These are phyloP conservation scores for Athelia sp. DNA, from an alignment of 1,284 basidiomycete genomes.

Conservation along the genomic window DNA sequence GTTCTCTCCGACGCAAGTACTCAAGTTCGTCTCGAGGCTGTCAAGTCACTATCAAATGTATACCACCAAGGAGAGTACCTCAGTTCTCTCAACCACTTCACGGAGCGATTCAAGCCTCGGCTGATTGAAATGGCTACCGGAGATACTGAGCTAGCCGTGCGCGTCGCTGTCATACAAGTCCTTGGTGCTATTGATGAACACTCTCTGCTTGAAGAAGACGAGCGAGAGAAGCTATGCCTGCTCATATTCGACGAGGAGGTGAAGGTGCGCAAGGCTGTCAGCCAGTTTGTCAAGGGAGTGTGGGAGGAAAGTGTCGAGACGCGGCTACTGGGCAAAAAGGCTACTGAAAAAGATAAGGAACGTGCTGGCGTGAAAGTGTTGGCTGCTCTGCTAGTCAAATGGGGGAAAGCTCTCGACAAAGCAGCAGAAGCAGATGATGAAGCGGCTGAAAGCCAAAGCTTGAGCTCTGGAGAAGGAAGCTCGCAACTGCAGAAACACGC, in stretches of 20 bases:
- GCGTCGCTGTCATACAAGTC: constrained; percentile 82
- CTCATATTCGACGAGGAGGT: constrained; percentile 87
- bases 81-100: constrained; percentile 80
- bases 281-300: constrained; percentile 74
- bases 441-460: constrained; percentile 28
- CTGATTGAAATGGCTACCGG: constrained; percentile 90
- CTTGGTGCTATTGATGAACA: constrained; percentile 79
- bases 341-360: constrained; percentile 44
- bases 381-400: constrained; percentile 59
- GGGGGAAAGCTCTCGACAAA: constrained; percentile 54
- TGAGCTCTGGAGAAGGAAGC: constrained; percentile 23
- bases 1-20: constrained; percentile 84
- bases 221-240: constrained; percentile 76
- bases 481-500: constrained; percentile 24
- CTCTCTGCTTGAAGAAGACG: constrained; percentile 84
- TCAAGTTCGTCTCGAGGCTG: constrained; percentile 84
- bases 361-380: constrained; percentile 61
- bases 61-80: constrained; percentile 79
- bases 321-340: constrained; percentile 39
- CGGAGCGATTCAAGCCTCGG: constrained; percentile 86
- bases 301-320: constrained; percentile 75
- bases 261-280: constrained; percentile 79
- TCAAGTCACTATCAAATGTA: constrained; percentile 76
- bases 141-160: constrained; percentile 82
- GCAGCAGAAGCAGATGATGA: constrained; percentile 18